Conservation (phyloP, 495 filamentous ascomycete species). For the Aspergillus cristatus region DNA sequence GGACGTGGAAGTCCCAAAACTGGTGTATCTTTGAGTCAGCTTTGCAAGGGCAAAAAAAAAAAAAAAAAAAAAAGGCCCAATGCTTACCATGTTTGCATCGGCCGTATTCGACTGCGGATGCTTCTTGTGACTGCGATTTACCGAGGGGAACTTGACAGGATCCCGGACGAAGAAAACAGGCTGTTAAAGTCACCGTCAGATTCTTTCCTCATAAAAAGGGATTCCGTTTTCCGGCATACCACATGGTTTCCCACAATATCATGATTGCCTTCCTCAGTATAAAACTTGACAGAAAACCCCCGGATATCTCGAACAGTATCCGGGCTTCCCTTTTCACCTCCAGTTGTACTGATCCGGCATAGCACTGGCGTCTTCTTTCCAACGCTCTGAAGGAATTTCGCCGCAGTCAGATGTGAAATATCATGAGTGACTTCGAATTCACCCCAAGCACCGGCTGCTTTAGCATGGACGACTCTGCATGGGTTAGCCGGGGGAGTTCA, state of each 20-base stretch:
- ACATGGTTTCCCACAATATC: slow-evolving; percentile 40
- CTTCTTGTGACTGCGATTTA: slow-evolving; percentile 46
- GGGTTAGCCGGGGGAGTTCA: no score
- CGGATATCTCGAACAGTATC: slow-evolving; percentile 58
- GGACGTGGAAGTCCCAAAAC: slow-evolving; percentile 14
- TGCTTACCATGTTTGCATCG: slow-evolving; percentile 42
- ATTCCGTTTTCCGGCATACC: slow-evolving; percentile 6
- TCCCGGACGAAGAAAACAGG: slow-evolving; percentile 48
- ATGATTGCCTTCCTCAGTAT: slow-evolving; percentile 70
- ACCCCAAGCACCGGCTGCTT: slow-evolving; percentile 51
- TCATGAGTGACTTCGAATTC: slow-evolving; percentile 54
- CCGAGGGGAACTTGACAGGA: slow-evolving; percentile 43
- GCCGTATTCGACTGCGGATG: slow-evolving; percentile 35
- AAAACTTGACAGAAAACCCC: slow-evolving; percentile 66
- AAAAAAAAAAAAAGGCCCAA: no score
- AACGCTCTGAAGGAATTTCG: slow-evolving; percentile 34
- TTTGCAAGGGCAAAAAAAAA: not conserved
- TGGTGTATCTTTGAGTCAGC: not conserved
- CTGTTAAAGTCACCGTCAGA: slow-evolving; percentile 2
- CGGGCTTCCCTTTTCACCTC: slow-evolving; percentile 52
- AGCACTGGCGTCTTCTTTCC: slow-evolving; percentile 57
- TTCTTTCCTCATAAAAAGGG: no score
- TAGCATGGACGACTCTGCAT: slow-evolving; percentile 51
- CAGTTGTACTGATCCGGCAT: slow-evolving; percentile 57
- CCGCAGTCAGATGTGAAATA: slow-evolving; percentile 32